Evolutionary conservation across 2,329 filamentous ascomycete genomes (phyloP), one percentile per base, ranked within the genome.

Genomic region (Aspergillus fructus): DNA sequence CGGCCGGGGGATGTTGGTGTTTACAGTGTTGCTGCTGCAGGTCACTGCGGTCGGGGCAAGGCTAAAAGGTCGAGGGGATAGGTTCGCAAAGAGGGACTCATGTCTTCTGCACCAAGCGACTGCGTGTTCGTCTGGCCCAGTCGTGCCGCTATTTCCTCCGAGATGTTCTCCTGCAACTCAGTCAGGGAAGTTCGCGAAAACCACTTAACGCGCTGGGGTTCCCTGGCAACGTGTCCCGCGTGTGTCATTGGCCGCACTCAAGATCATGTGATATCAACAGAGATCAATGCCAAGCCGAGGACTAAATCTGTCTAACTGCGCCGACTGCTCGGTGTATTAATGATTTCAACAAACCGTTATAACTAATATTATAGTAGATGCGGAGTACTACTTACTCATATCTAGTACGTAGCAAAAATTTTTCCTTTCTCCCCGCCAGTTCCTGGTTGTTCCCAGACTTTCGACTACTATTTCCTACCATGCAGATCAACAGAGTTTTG

Each of bases 1-100:
- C 48, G 33, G 41, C 27, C 27, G 27, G 27, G 27, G 27, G 34
- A 39, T 49, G n/a, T 40, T 11, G 47, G 51, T 40, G 54, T 54
- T 58, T 50, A 56, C 55, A 50, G 49, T 53, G 60, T 61, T 60
- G 63, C 62, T 53, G 61, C 61, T 58, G 64, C 58, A 54, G 55
- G 52, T 49, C 52, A 53, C 66, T 66, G 65, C 53, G 65, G 65
- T 71, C 63, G 59, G 59, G 46, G 53, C 30, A 39, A 55, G 60
- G 59, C 9, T 60, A 59, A 61, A 53, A 47, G 58, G 37, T 49
- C 51, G 21, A 23, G 49, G 12, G 34, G 17, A 15, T 47, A 19
- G 41, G 24, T 41, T 34, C 39, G 51, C 15, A 24, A 52, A 43
- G 39, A 41, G 34, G 48, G 37, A 50, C 53, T 66, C 65, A 66